phyloP scores from a whole-genome alignment of 2,329 filamentous ascomycete species.

The Dothistroma pini region DNA sequence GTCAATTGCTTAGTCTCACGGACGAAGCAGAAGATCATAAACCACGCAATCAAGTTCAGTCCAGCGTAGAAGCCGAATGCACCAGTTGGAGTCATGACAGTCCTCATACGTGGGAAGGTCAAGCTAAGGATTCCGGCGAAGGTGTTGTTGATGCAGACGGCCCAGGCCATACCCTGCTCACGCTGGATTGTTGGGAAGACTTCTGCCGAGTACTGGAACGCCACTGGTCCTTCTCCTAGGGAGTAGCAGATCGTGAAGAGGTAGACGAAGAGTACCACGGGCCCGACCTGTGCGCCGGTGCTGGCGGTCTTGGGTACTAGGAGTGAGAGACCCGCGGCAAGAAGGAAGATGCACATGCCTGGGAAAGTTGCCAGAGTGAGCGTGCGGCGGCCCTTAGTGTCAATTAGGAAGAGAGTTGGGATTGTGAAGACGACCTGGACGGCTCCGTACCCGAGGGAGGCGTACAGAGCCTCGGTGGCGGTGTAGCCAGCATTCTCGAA shows the following conservation, averaged over 20 bases:
- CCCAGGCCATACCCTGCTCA: slow-evolving; percentile 47
- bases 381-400: slow-evolving; percentile 44
- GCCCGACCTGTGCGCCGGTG: slow-evolving; percentile 31
- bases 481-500: slow-evolving; percentile 38
- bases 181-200: slow-evolving; percentile 46
- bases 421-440: slow-evolving; percentile 46
- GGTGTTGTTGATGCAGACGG: slow-evolving; percentile 56
- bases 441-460: slow-evolving; percentile 44
- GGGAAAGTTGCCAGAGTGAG: slow-evolving; percentile 43
- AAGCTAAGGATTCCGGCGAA: slow-evolving; percentile 38
- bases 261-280: slow-evolving; percentile 38
- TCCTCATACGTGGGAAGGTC: slow-evolving; percentile 48
- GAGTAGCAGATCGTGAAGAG: slow-evolving; percentile 53
- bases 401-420: slow-evolving; percentile 46
- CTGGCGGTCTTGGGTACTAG: slow-evolving; percentile 31
- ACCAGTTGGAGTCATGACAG: slow-evolving; percentile 50
- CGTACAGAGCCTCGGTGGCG: slow-evolving; percentile 36
- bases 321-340: slow-evolving; percentile 47
- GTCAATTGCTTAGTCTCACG: slow-evolving; percentile 49
- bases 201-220: slow-evolving; percentile 44
- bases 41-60: slow-evolving; percentile 55
- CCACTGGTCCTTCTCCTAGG: slow-evolving; percentile 42
- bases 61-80: slow-evolving; percentile 56
- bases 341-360: slow-evolving; percentile 47
- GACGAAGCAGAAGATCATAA: slow-evolving; percentile 47